These are phyloP conservation scores for Linum trigynum DNA, from an alignment of 345 rosid genomes.

Conservation along the genomic window DNA sequence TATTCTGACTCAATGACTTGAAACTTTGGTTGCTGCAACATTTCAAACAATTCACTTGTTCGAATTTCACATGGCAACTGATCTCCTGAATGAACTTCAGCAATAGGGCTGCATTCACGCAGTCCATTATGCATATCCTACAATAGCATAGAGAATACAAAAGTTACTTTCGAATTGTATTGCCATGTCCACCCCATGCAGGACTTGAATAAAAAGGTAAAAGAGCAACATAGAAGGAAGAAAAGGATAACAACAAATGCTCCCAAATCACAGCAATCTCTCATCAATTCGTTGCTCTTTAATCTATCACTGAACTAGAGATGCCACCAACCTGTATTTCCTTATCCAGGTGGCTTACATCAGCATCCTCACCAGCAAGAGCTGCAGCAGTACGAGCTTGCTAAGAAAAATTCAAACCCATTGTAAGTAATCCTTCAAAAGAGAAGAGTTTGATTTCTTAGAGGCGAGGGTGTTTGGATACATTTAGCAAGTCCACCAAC, in stretches of 20 bases:
- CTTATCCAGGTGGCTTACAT: conserved; percentile 29
- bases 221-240: too few species aligned
- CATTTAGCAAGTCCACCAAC: conserved; percentile 26
- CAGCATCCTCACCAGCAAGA: conserved; percentile 30
- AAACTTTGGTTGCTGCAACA: conserved; percentile 46
- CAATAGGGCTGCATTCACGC: background rate
- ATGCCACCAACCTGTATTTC: conserved; percentile 59
- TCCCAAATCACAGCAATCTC: background rate
- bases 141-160: conserved; percentile 19
- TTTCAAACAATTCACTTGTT: conserved; percentile 30
- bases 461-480: background rate
- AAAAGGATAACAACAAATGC: background rate
- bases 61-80: conserved; percentile 21
- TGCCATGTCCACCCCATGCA: too few species aligned
- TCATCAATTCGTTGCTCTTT: background rate
- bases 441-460: background rate
- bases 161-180: background rate
- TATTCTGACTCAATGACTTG: conserved; percentile 55
- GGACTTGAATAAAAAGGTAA: too few species aligned
- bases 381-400: conserved; percentile 34
- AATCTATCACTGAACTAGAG: background rate
- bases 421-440: background rate
- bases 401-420: conserved; percentile 36
- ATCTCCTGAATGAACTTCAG: conserved; percentile 12
- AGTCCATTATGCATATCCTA: conserved; percentile 52